Percentiles rank a stretch among this genome's conserved stretches.
Conservation (phyloP, 352 stramenopile genomes). For the Globisporangium nodosum region DNA sequence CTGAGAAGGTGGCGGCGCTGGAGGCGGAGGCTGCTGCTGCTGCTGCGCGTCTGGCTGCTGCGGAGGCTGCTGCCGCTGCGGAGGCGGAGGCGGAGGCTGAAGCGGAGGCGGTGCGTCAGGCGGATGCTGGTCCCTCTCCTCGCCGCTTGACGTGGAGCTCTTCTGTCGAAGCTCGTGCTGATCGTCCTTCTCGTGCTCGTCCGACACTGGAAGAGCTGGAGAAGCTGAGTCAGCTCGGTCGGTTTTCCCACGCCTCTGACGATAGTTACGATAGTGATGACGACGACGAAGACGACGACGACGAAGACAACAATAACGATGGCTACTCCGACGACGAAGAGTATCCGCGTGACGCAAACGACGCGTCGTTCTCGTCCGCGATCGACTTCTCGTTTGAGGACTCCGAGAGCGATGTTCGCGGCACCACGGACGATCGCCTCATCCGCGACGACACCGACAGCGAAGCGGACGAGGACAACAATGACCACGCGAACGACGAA, state of each 20-base stretch:
- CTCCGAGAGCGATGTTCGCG: not conserved
- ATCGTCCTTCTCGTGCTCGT: conserved; percentile 1
- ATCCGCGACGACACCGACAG: conserved; percentile 10
- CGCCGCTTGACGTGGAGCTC: not conserved
- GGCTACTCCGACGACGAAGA: not conserved
- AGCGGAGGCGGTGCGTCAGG: conserved; percentile 8
- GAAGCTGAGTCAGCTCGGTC: conserved; percentile 13
- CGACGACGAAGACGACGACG: conserved; percentile 10
- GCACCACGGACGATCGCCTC: not conserved
- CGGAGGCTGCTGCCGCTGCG: not conserved
- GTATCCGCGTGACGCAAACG: not conserved
- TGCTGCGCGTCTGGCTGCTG: conserved; percentile 1
- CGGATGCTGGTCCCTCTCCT: not conserved
- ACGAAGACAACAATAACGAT: not conserved
- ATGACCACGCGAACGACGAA: conserved; percentile 1
- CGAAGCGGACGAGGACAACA: conserved; percentile 2
- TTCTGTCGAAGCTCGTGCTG: not conserved
- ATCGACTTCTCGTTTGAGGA: not conserved
- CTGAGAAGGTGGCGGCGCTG: not conserved
- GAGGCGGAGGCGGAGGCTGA: conserved; percentile 9
- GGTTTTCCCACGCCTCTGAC: conserved; percentile 12
- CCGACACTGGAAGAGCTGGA: conserved; percentile 14
- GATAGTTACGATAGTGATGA: conserved; percentile 11
- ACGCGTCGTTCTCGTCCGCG: not conserved
- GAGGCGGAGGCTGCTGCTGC: conserved; percentile 4